Evolutionary conservation across 495 filamentous ascomycete species (phyloP).

Genomic region (Penicillium longicatenatum): DNA sequence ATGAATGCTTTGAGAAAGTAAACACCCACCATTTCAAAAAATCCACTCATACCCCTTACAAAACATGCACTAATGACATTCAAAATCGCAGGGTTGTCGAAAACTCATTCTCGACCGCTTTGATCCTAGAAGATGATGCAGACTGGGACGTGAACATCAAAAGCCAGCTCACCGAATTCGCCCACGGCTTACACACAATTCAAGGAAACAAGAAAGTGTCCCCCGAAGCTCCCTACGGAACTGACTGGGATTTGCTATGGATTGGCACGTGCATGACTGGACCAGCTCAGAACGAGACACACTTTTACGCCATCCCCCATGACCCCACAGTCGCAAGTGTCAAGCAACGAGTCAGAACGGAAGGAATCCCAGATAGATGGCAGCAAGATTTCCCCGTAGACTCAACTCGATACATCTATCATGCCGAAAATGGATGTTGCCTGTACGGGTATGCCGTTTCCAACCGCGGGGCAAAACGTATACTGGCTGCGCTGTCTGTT

Average conservation of each 20-base stretch:
- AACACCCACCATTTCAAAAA: neutral
- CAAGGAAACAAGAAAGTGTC: constrained; percentile 34
- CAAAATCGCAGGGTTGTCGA: constrained; percentile 36
- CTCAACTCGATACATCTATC: constrained; percentile 35
- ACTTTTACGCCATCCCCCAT: constrained; percentile 33
- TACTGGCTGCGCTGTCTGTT: constrained; percentile 41
- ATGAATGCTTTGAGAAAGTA: constrained; percentile 13
- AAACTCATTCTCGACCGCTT: constrained; percentile 46
- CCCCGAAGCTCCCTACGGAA: constrained; percentile 50
- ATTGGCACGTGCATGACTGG: constrained; percentile 51
- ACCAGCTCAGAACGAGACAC: constrained; percentile 23
- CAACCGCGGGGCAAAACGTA: constrained; percentile 51
- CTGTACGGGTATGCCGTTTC: constrained; percentile 53
- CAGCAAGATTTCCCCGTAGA: constrained; percentile 24
- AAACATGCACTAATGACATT: neutral
- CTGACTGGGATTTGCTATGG: constrained; percentile 61
- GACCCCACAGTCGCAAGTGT: constrained; percentile 29
- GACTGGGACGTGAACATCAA: constrained; percentile 59
- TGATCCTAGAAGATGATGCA: constrained; percentile 60
- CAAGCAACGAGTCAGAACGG: constrained; percentile 20
- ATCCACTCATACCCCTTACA: too few relatives aligned
- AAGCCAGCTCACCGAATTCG: constrained; percentile 53
- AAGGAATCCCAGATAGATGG: constrained; percentile 24
- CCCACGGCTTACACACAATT: constrained; percentile 30
- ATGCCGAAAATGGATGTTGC: constrained; percentile 27